Percentiles rank a stretch among this genome's conserved stretches.
Conservation (phyloP, 495 filamentous ascomycete species). For the Parachaetomium inaequale region DNA sequence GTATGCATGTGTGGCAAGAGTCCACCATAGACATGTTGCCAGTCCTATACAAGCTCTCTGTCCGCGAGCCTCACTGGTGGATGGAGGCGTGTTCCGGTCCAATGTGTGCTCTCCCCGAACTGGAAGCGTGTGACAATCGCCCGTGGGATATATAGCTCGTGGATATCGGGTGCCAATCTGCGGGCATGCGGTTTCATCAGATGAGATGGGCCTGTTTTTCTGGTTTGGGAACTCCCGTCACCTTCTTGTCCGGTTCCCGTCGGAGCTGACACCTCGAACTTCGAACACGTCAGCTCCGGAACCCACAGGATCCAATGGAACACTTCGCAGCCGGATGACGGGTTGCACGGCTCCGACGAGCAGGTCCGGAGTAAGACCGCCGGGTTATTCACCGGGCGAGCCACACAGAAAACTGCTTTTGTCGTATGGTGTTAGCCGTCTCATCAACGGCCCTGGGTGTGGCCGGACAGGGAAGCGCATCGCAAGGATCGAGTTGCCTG, state of each 20-base stretch:
- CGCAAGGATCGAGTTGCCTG: neutral
- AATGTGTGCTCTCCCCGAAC: neutral
- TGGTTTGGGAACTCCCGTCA: neutral
- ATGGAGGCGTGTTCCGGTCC: neutral
- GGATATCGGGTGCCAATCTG: no score
- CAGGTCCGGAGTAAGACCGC: neutral
- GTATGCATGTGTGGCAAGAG: neutral
- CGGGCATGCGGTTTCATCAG: no score
- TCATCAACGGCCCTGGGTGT: neutral
- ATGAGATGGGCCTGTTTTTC: no score
- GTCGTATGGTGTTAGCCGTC: neutral
- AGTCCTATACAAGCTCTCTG: neutral
- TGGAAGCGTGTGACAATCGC: neutral
- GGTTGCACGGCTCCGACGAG: neutral
- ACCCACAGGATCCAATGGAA: neutral
- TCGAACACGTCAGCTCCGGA: neutral
- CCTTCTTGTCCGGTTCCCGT: neutral
- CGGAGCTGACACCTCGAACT: neutral
- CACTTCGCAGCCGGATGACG: neutral
- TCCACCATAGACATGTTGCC: neutral
- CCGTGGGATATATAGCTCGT: neutral
- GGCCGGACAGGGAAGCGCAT: neutral
- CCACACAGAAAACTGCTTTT: neutral
- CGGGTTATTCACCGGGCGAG: neutral
- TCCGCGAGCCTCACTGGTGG: neutral